Evolutionary conservation across 345 rosid species (phyloP).

Genomic region (Syzygium jambos): DNA sequence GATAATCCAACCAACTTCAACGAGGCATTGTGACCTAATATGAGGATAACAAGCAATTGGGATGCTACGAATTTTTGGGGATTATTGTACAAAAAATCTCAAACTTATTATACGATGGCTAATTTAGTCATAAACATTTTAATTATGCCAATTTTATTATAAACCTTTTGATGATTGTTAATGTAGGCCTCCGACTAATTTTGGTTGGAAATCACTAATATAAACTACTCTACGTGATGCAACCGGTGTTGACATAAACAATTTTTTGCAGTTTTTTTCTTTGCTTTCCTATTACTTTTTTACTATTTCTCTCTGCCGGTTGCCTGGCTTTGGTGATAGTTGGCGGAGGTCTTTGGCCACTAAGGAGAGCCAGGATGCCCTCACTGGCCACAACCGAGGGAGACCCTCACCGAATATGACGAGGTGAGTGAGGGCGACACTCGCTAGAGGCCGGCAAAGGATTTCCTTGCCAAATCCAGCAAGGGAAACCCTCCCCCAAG

Average conservation of each 20-base stretch:
- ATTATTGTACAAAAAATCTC: neutral
- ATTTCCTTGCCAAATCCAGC: neutral
- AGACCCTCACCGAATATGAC: accelerated
- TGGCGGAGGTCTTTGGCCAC: neutral
- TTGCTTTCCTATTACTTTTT: neutral
- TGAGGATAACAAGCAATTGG: neutral
- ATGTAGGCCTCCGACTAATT: too few relatives aligned
- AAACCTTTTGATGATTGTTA: neutral
- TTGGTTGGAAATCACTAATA: neutral
- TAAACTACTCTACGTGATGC: accelerated
- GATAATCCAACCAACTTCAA: neutral
- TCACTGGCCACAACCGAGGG: neutral
- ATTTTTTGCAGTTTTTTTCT: neutral
- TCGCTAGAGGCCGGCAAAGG: neutral
- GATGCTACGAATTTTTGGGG: neutral
- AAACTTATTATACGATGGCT: accelerated
- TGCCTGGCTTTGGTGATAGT: accelerated
- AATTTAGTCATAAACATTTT: neutral
- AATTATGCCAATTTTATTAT: neutral
- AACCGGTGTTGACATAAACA: neutral
- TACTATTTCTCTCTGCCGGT: neutral
- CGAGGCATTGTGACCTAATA: neutral
- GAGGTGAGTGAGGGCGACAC: neutral
- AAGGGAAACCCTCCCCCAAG: neutral
- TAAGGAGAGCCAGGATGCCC: accelerated